Base-by-base conservation (phyloP, 208 protist genomes). In the Acanthamoeba royreba region DNA sequence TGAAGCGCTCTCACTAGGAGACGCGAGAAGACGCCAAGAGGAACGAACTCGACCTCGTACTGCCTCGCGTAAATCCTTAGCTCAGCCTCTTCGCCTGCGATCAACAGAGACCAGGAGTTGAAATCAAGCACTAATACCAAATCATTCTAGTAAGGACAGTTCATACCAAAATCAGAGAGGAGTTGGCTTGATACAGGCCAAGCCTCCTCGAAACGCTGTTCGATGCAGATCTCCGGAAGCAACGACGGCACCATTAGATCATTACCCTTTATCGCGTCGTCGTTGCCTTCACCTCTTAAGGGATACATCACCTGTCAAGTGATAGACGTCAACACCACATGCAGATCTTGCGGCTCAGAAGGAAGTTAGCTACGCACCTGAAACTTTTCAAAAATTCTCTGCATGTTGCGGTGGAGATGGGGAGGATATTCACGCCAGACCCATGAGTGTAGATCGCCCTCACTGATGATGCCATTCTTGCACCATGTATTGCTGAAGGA, bases 401-500 rank as follows among this genome's bases (percentile, higher is more conserved):
- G 77, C 43, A 87, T 87, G 42, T 47, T 61, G 5, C 49, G 77
- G 77, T 87, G 77, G 77, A 87, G 77, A 25, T 87, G 46, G 5
- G 77, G 31, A 31, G 77, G 77, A 35, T 87, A 87, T 31, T 87
- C 77, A 45, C 77, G 77, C 77, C 77, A 87, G 22, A 87, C 77
- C 77, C 77, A 87, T 45, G 43, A 55, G 17, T 87, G 77, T n/a
- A 87, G 49, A 28, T 87, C 77, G 49, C 77, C 49, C 43, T 87
- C 46, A 38, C 77, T 87, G 38, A 87, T 87, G 43, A 87, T 52
- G 49, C 77, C 77, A 45, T 87, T 87, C 77, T 87, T 87, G 77
- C 77, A 87, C 77, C 77, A 87, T 31, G 77, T 87, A 25, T 87
- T 87, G 35, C 77, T 87, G 31, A 87, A 87, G 22, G 77, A 87